These are phyloP conservation scores for Canna indica DNA, from an alignment of 176 grass and related monocot genomes.

Conservation along the genomic window DNA sequence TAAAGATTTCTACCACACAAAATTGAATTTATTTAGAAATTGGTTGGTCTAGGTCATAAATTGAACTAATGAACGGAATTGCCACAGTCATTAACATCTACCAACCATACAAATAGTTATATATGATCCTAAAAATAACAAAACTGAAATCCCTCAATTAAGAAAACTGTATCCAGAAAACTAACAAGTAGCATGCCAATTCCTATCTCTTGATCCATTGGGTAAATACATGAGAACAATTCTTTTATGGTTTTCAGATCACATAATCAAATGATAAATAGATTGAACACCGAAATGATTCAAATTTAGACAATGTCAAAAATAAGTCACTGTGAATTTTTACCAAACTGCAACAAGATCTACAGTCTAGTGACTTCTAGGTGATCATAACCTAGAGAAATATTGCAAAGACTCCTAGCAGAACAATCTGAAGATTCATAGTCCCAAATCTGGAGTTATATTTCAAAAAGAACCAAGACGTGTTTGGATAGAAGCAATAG, in stretches of 20 bases:
- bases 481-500: not conserved
- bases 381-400: too few species aligned
- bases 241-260: not conserved
- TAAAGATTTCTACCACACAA: too few species aligned
- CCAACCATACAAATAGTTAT: too few species aligned
- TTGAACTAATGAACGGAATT: too few species aligned
- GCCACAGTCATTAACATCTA: too few species aligned
- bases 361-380: too few species aligned
- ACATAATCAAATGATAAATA: not conserved
- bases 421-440: not conserved
- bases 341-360: not conserved
- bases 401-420: not conserved
- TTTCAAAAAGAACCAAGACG: not conserved
- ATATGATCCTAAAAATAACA: not conserved
- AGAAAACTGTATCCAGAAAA: not conserved
- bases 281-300: not conserved
- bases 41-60: too few species aligned
- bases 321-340: not conserved
- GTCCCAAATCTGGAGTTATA: not conserved
- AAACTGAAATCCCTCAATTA: not conserved
- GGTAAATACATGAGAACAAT: not conserved
- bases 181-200: too few species aligned
- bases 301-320: not conserved
- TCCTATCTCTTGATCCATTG: too few species aligned
- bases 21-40: too few species aligned